These are phyloP conservation scores for Fusarium vanettenii DNA, from an alignment of 2,329 filamentous ascomycete genomes.

Conservation along the genomic window DNA sequence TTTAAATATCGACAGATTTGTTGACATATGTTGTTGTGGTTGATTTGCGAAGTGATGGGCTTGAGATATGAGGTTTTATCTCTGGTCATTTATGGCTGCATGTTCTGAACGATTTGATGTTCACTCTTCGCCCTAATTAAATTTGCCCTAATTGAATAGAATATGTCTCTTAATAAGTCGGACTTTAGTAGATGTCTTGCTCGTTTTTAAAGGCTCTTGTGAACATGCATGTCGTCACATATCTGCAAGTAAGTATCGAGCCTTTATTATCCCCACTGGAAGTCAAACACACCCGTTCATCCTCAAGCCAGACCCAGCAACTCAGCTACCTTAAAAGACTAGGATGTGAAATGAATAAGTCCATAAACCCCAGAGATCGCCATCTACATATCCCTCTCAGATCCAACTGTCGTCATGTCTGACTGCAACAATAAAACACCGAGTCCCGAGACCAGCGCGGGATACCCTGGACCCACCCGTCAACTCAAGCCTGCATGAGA, in stretches of 20 bases:
- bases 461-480: conserved; percentile 37
- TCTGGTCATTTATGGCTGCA: background rate
- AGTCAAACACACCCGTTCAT: background rate
- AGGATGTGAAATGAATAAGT: background rate
- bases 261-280: background rate
- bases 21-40: background rate
- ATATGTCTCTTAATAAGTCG: background rate
- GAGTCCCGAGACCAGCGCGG: background rate
- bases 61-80: background rate
- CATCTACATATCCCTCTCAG: background rate
- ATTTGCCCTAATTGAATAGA: background rate
- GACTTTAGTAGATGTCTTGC: background rate
- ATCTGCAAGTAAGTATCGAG: too few species aligned
- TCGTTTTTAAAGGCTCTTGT: background rate
- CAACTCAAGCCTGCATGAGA: background rate
- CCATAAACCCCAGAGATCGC: background rate
- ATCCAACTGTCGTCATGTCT: background rate
- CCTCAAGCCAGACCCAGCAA: background rate
- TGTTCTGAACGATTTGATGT: background rate
- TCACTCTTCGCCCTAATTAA: background rate
- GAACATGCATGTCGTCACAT: background rate
- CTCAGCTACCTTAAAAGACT: background rate
- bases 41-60: background rate
- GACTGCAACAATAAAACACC: background rate
- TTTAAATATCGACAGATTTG: background rate